Conservation (phyloP, 1,284 basidiomycete species). For the Rhodotorula sp. region DNA sequence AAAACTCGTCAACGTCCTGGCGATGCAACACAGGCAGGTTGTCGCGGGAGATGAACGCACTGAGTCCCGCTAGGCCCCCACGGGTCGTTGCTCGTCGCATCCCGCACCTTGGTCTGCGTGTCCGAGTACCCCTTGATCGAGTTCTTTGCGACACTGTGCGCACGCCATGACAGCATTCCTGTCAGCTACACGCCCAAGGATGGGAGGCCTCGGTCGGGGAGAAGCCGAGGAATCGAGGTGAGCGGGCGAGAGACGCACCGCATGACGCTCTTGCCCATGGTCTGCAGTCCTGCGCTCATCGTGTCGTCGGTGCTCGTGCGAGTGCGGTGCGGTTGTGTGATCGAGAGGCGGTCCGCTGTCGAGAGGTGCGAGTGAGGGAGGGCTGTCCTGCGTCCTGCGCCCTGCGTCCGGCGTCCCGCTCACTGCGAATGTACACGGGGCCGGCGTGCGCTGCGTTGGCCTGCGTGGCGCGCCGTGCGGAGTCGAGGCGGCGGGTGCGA, state of each 20-base stretch:
- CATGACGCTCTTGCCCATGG: constrained; percentile 39
- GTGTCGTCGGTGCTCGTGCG: not conserved
- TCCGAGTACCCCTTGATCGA: constrained; percentile 42
- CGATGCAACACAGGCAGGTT: no score
- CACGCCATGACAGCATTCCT: not conserved
- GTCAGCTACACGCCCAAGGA: no score
- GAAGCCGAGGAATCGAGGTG: not conserved
- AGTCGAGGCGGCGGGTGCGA: no score
- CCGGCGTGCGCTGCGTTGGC: no score
- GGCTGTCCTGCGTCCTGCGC: no score
- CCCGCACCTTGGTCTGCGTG: constrained; percentile 55
- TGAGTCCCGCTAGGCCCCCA: constrained; percentile 98
- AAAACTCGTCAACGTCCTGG: not conserved
- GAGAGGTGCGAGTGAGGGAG: no score
- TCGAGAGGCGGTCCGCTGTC: not conserved
- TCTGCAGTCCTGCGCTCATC: constrained; percentile 25
- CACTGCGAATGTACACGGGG: not conserved
- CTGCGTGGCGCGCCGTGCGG: not conserved
- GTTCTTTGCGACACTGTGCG: constrained; percentile 36
- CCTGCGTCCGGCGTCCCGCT: no score
- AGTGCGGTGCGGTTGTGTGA: not conserved
- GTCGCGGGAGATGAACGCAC: constrained; percentile 12
- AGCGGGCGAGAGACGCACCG: constrained; percentile 9
- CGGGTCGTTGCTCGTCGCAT: constrained; percentile 99
- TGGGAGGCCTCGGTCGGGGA: not conserved